Base-by-base conservation (phyloP, 192 early-diverging fungal genomes). In the Coemansia sp. region DNA sequence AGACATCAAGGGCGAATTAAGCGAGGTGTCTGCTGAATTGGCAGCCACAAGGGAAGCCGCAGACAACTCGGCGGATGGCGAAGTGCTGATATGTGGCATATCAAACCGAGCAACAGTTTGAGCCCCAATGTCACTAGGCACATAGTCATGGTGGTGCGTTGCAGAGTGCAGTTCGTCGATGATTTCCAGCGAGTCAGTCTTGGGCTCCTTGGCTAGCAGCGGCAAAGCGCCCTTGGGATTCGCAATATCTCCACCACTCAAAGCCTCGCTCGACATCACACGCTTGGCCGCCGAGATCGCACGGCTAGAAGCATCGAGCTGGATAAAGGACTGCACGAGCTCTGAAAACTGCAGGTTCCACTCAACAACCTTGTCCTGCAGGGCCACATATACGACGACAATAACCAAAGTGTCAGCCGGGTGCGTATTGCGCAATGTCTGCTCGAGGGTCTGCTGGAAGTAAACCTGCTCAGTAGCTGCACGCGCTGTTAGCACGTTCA, bases 321-420 rank as follows among this genome's bases (percentile, higher is more conserved):
- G 91, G 67, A 97, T 88, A 75, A 92, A 96, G 5, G 86, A 87
- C 42, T 92, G 78, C 3, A 89, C 92, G 42, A 99, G 89, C 57
- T 92, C 87, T 6, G 84, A 85, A 68, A 97, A 97, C 27, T 94
- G 93, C 65, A 86, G 67, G 65, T 98, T 93, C 96, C 96, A 99
- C 47, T 85, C 79, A 4, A 85, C 75, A 2, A 96, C 91, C 43
- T 94, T 94, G 55, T 90, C 90, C 68, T 93, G 90, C 29, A 99
- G 67, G 12, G 85, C 87, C 63, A 90, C 88, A 10, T 93, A 85
- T 11, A 95, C 93, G 33, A 87, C 84, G 63, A 93, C 96, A 29
- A 97, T 74, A 2, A 95, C 90, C 36, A 97, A 68, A 0, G 89
- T 92, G 74, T 99, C 97, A 12, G 87, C 89, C 2, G 91, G 85